Conservation (phyloP, 2,329 filamentous ascomycete genomes). For the Penicillium sp. region DNA sequence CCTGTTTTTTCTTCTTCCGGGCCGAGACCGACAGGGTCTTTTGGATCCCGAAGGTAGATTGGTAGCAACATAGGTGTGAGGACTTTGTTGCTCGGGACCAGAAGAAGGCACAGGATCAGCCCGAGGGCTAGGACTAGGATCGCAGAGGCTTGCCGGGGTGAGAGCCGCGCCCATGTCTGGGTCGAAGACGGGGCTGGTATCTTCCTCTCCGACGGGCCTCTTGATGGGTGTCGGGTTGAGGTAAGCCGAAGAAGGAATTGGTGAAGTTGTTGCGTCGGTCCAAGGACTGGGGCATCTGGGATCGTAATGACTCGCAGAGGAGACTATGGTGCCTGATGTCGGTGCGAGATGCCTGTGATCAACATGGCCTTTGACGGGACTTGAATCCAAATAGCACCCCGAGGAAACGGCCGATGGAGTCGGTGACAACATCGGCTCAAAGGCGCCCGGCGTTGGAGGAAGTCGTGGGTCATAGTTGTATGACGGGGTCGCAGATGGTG, state of each 20-base stretch:
- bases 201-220: not conserved
- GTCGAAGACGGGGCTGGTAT: not conserved
- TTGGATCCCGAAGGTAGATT: not conserved
- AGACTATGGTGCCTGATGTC: not conserved
- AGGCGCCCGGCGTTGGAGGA: not conserved
- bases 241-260: not conserved
- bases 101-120: not conserved
- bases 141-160: slow-evolving; percentile 1
- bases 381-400: not conserved
- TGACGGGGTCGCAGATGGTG: not conserved
- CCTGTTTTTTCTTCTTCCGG: not conserved
- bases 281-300: not conserved
- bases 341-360: not conserved
- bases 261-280: not conserved
- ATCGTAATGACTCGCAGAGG: not conserved
- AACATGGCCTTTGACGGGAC: not conserved
- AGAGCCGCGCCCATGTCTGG: not conserved
- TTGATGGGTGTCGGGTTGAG: not conserved
- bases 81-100: not conserved
- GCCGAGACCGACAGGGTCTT: not conserved
- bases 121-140: not conserved
- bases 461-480: not conserved
- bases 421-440: not conserved
- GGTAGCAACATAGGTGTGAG: too few relatives aligned
- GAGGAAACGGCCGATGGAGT: not conserved